Evolutionary conservation across 1,284 basidiomycete genomes (phyloP).

Genomic region (Marasmius tenuissimus): DNA sequence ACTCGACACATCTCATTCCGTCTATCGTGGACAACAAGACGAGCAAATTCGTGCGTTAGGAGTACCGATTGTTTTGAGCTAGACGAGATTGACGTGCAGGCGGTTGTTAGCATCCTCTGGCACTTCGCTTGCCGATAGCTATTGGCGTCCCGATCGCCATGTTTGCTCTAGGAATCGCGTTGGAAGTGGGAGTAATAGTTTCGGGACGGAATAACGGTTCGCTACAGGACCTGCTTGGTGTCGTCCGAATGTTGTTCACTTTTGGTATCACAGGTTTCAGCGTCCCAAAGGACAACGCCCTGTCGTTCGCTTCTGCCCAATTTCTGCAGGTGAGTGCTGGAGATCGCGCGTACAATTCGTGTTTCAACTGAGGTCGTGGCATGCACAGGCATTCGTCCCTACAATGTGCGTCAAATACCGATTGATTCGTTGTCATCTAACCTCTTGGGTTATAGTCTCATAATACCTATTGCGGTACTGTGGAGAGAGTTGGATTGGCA

Average conservation of each 20-base stretch:
- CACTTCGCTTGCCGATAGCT: constrained; percentile 42
- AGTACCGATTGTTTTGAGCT: background rate
- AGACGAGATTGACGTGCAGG: background rate
- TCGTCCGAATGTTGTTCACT: background rate
- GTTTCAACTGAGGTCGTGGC: constrained; percentile 5
- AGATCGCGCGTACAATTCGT: background rate
- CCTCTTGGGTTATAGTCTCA: constrained; percentile 25
- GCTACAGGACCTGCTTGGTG: constrained; percentile 12
- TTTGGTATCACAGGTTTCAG: constrained; percentile 41
- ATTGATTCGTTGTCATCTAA: constrained; percentile 1
- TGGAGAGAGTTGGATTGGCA: constrained; percentile 51
- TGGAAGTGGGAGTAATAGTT: constrained; percentile 45
- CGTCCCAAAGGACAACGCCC: constrained; percentile 48
- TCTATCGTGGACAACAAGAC: constrained; percentile 35
- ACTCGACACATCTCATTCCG: constrained; percentile 48
- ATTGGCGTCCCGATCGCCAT: constrained; percentile 40
- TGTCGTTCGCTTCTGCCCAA: constrained; percentile 48
- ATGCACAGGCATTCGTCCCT: constrained; percentile 55
- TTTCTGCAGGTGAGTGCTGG: constrained; percentile 51
- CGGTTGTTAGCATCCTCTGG: constrained; percentile 42
- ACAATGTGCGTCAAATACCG: constrained; percentile 39
- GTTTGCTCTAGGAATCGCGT: constrained; percentile 44
- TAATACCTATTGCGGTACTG: constrained; percentile 35
- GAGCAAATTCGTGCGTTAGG: constrained; percentile 41
- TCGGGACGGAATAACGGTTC: constrained; percentile 45